A percentile compares a stretch with the other conserved stretches of the same genome.
Evolutionary conservation across 306 rosid species (phyloP).

Genomic region (Senna tora): DNA sequence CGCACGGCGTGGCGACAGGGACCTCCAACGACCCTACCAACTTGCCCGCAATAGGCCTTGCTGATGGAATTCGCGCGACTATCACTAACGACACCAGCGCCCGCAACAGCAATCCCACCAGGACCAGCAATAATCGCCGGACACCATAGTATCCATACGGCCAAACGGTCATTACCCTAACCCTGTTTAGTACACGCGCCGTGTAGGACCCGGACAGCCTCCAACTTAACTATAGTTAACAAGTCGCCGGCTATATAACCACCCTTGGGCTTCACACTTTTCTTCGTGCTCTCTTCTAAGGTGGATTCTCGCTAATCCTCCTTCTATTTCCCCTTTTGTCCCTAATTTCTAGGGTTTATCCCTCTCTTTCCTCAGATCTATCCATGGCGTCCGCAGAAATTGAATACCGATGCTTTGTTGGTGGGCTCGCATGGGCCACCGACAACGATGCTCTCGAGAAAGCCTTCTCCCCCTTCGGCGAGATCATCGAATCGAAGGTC

Average conservation of each 20-base stretch:
- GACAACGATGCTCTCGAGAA: conserved; percentile 67
- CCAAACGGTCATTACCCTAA: conserved; percentile 31
- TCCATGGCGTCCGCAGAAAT: conserved; percentile 68
- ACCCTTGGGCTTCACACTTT: accelerated
- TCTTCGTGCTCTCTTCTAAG: conserved; percentile 44
- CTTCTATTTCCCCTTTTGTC: neutral
- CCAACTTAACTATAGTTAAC: conserved; percentile 49
- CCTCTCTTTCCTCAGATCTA: no score
- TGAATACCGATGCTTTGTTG: conserved; percentile 91
- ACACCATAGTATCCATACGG: neutral
- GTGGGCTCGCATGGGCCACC: conserved; percentile 99
- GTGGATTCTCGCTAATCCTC: conserved; percentile 37
- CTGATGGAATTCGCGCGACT: no score
- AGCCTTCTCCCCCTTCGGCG: conserved; percentile 71
- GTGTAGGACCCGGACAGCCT: neutral
- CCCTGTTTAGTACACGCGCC: conserved; percentile 44
- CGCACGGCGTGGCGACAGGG: no score
- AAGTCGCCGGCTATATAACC: conserved; percentile 44
- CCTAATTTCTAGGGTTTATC: neutral
- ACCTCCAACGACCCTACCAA: no score
- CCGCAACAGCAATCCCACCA: no score
- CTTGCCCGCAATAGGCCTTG: no score
- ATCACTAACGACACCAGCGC: no score
- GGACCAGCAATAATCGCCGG: no score
- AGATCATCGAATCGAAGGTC: conserved; percentile 97